Evolutionary conservation across 345 rosid species (phyloP), one percentile per base, ranked within the genome.

Genomic region (Conringia planisiliqua): DNA sequence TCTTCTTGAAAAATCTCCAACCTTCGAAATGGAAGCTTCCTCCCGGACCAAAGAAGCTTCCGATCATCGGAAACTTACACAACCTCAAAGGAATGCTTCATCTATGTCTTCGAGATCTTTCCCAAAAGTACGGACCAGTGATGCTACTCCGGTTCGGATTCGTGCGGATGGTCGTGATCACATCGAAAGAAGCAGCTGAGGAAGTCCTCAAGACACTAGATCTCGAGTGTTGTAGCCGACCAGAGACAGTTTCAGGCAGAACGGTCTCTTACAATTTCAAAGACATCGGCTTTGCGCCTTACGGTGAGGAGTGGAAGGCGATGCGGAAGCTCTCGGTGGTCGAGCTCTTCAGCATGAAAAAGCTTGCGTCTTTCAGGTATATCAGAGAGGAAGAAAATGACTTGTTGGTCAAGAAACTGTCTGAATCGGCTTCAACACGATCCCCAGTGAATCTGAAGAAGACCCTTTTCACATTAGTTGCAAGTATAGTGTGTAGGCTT

Each of bases 121-220:
- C 89, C 70, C 55, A 56, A 35, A 68, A 75, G 40, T 71, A 87
- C 5, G 91, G 90, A 6, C 85, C 82, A 1, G 82, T 86, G 68
- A 72, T 89, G 85, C 81, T 64, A 38, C 64, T 87, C 33, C 76
- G 33, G 7, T 81, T 86, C 0, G 90, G 92, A 4, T 57, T 36
- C 17, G 70, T 76, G 0, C 86, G 79, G 0, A 39, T 84, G 14
- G 61, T 83, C 0, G 66, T 87, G 10, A 77, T 86, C 56, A 77
- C 87, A 9, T 87, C 88, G 0, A 74, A 80, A 6, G 80, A 78
- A 43, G 82, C 82, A 0, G 89, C 89, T 1, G 75, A 62, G 32
- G 68, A 79, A 48, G 83, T 72, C 47, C 75, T 83, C 20, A 84
- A 78, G 44, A 46, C 33, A 10, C 77, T 82, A 11, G 91, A 81